Conservation (phyloP, 371 early-diverging fungal species). For the Mucor plumbeus region DNA sequence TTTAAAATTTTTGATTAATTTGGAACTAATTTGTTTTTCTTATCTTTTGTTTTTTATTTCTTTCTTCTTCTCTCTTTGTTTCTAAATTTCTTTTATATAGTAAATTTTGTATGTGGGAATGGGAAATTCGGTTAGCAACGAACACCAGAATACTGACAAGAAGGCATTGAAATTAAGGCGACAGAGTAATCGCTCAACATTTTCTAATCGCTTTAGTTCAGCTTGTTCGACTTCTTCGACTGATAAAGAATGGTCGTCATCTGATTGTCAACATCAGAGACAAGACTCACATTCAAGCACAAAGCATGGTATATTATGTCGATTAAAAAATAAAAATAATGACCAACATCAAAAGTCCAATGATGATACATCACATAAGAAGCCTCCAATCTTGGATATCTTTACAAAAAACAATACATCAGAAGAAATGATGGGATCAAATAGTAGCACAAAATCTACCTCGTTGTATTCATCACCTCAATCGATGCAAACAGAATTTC, state of each 20-base stretch:
- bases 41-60: not conserved
- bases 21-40: slow-evolving; percentile 4
- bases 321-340: slow-evolving; percentile 8
- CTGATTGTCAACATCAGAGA: not conserved
- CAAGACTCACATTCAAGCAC: not conserved
- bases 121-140: not conserved
- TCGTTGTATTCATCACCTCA: not conserved
- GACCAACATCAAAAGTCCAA: not conserved
- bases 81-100: not conserved
- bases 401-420: not conserved
- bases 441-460: not conserved
- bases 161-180: not conserved
- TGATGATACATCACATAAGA: not conserved
- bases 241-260: not conserved
- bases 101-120: not conserved
- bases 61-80: not conserved
- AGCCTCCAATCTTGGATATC: not conserved
- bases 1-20: not conserved
- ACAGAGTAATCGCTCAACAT: slow-evolving; percentile 1
- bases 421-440: not conserved
- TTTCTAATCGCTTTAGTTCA: not conserved
- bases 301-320: slow-evolving; percentile 6
- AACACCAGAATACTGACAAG: not conserved
- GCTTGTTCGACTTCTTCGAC: not conserved
- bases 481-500: not conserved